Percentiles rank a stretch among this genome's conserved stretches.
phyloP scores from a whole-genome alignment of 768 basidiomycete species.

The Porpolomopsis calyptriformis region DNA sequence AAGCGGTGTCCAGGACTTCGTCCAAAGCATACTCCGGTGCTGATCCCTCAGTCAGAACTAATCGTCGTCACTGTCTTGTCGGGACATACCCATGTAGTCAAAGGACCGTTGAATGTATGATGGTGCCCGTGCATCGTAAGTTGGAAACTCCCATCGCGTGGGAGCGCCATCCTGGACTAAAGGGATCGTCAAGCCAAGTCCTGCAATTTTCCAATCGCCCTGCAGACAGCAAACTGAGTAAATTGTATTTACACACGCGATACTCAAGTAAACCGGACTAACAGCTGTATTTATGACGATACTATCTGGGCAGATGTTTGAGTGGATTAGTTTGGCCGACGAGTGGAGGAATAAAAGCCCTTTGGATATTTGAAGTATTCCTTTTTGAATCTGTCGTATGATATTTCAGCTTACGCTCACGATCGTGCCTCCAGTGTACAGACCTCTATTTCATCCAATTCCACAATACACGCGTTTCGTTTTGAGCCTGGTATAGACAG shows the following conservation, averaged over 20 bases:
- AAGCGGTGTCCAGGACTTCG: constrained; percentile 74
- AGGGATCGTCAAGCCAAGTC: constrained; percentile 79
- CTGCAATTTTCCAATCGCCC: constrained; percentile 98
- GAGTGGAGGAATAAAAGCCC: constrained; percentile 84
- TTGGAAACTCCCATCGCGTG: constrained; percentile 84
- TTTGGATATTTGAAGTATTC: constrained; percentile 86
- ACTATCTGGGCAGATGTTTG: constrained; percentile 79
- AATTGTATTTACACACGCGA: background rate
- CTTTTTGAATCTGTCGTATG: constrained; percentile 76
- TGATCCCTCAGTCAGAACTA: constrained; percentile 19
- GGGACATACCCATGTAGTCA: constrained; percentile 76
- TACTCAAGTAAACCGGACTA: constrained; percentile 17
- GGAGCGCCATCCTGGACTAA: constrained; percentile 60
- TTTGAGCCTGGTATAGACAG: constrained; percentile 61
- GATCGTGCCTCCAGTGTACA: constrained; percentile 25
- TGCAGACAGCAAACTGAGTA: constrained; percentile 19
- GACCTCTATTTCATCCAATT: constrained; percentile 95
- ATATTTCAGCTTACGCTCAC: constrained; percentile 2
- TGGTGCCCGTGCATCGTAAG: constrained; percentile 72
- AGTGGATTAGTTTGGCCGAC: constrained; percentile 85
- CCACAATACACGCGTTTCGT: constrained; percentile 47
- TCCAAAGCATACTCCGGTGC: constrained; percentile 94
- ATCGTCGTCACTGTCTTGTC: constrained; percentile 2
- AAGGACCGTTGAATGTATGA: constrained; percentile 82
- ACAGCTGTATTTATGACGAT: constrained; percentile 86